These are phyloP conservation scores for Boletus coccyginus DNA, from an alignment of 768 basidiomycete species.

Conservation along the genomic window DNA sequence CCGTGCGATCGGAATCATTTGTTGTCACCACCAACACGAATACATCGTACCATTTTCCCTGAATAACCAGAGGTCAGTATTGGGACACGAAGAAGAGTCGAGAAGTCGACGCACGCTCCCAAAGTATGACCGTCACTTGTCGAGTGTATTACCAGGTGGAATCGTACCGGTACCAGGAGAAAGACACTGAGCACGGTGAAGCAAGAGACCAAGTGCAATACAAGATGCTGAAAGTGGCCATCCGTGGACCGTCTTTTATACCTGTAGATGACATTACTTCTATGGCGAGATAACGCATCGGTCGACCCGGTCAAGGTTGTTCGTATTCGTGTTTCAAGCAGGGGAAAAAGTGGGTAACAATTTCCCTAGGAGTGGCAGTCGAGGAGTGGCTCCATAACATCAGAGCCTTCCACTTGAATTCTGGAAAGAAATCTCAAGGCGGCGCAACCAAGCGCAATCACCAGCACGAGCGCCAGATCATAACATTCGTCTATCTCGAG, in stretches of 20 bases:
- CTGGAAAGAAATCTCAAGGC: neutral
- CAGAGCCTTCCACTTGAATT: neutral
- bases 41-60: slow-evolving; percentile 64
- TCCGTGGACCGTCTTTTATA: slow-evolving; percentile 17
- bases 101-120: slow-evolving; percentile 49
- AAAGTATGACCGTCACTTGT: slow-evolving; percentile 41
- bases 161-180: slow-evolving; percentile 38
- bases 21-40: slow-evolving; percentile 27
- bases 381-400: slow-evolving; percentile 1
- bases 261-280: neutral
- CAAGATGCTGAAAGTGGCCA: neutral
- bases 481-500: no score
- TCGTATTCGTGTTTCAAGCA: neutral
- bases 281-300: slow-evolving; percentile 4
- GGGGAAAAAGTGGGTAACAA: neutral
- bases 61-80: slow-evolving; percentile 3
- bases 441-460: no score
- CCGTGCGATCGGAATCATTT: slow-evolving; percentile 50
- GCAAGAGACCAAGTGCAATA: neutral
- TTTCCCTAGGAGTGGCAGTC: no score
- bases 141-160: slow-evolving; percentile 32
- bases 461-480: no score
- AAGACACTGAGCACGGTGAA: slow-evolving; percentile 40
- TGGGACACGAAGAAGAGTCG: neutral
- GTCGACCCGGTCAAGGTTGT: slow-evolving; percentile 9